Percentiles rank a stretch among this genome's conserved stretches.
These are phyloP conservation scores for Backusella macrospora DNA, from an alignment of 192 early-diverging fungal species.

Conservation along the genomic window DNA sequence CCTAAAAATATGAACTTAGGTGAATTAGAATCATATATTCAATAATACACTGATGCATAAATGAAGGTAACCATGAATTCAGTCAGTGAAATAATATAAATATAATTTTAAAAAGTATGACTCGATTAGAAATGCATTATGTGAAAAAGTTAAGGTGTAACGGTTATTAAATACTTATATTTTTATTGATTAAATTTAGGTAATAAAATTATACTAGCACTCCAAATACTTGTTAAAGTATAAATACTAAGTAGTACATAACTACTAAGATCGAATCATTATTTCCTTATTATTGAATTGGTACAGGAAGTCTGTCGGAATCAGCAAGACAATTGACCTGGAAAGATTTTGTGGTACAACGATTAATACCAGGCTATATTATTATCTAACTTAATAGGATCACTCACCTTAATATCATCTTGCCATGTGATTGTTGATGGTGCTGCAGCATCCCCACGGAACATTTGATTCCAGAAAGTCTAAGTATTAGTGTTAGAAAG, in stretches of 20 bases:
- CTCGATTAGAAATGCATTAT: no score
- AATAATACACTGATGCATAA: no score
- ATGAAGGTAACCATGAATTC: no score
- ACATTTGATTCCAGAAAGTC: constrained; percentile 6
- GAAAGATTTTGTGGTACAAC: neutral
- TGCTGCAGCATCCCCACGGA: neutral
- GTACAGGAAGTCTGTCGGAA: neutral
- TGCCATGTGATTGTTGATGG: neutral
- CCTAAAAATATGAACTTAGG: no score
- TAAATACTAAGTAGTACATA: neutral
- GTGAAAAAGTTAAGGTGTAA: no score
- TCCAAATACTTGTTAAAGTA: neutral
- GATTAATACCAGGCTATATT: no score
- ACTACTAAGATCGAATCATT: neutral
- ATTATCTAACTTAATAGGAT: no score
- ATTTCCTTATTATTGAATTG: neutral
- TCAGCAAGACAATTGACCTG: neutral
- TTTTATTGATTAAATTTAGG: neutral
- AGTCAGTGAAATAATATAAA: no score
- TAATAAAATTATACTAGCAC: neutral
- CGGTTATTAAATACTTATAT: no score
- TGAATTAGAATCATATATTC: no score
- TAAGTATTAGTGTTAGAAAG: neutral
- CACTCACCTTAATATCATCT: neutral
- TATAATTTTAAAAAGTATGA: no score